These are phyloP conservation scores for Plasmodium falciparum DNA, from an alignment of 169 alveolate species.

Conservation along the genomic window DNA sequence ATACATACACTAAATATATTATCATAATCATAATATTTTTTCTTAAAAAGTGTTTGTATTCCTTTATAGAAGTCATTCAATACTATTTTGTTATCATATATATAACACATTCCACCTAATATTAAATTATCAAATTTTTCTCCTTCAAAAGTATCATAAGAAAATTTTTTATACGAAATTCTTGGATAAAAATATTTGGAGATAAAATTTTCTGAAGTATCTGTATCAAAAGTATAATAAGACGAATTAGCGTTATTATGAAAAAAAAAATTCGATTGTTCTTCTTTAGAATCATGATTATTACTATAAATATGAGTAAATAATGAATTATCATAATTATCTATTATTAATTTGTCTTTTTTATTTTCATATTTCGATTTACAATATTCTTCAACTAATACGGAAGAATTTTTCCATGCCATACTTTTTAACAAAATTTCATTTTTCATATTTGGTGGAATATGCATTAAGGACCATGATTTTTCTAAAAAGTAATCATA, in stretches of 20 bases:
- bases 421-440: slow-evolving; percentile 66
- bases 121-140: slow-evolving; percentile 67
- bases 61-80: slow-evolving; percentile 73
- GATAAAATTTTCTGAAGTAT: slow-evolving; percentile 59
- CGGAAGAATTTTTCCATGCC: slow-evolving; percentile 74
- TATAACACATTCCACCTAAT: slow-evolving; percentile 76
- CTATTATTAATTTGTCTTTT: slow-evolving; percentile 62
- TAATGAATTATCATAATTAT: slow-evolving; percentile 49
- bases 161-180: slow-evolving; percentile 71
- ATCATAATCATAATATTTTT: slow-evolving; percentile 73
- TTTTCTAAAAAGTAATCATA: slow-evolving; percentile 79
- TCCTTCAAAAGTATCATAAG: slow-evolving; percentile 72
- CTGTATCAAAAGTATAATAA: slow-evolving; percentile 35
- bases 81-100: slow-evolving; percentile 64
- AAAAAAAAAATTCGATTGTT: slow-evolving; percentile 9
- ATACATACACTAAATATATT: slow-evolving; percentile 71
- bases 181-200: slow-evolving; percentile 76
- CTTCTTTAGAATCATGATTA: slow-evolving; percentile 14
- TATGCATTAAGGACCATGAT: slow-evolving; percentile 80
- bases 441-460: slow-evolving; percentile 73
- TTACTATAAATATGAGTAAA: slow-evolving; percentile 8
- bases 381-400: slow-evolving; percentile 67
- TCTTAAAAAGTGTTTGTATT: slow-evolving; percentile 52
- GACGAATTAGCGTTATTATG: slow-evolving; percentile 1
- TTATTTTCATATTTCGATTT: slow-evolving; percentile 63